phyloP scores from a whole-genome alignment of 2,329 filamentous ascomycete genomes.

The Pezicula rhizophila region DNA sequence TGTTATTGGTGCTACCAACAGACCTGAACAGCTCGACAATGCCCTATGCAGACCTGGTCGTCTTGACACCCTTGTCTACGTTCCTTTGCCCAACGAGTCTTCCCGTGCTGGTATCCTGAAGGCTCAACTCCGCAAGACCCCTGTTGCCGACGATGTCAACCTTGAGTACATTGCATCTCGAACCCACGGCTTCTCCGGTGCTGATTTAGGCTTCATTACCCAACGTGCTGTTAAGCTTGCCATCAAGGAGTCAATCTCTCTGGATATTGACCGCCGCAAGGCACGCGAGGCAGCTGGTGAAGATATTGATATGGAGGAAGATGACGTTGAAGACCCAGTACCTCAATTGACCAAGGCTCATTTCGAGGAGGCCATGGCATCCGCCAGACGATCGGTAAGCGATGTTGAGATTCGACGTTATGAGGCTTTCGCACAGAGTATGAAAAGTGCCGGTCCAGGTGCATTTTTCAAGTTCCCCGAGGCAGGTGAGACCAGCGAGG shows the following conservation, averaged over 20 bases:
- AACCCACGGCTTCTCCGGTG: conserved; percentile 99
- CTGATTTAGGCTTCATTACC: conserved; percentile 97
- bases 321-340: conserved; percentile 82
- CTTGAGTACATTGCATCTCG: conserved; percentile 88
- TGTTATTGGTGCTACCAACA: conserved; percentile 97
- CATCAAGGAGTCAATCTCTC: conserved; percentile 91
- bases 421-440: conserved; percentile 96
- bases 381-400: conserved; percentile 85
- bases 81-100: conserved; percentile 86
- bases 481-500: conserved; percentile 59
- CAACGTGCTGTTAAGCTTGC: conserved; percentile 98
- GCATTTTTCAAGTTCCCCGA: conserved; percentile 96
- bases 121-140: conserved; percentile 97
- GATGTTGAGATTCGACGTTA: conserved; percentile 98
- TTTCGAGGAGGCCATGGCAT: conserved; percentile 98
- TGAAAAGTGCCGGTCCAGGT: conserved; percentile 96
- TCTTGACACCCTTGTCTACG: conserved; percentile 98
- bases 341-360: conserved; percentile 93
- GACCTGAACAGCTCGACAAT: conserved; percentile 96
- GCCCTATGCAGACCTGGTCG: conserved; percentile 96
- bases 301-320: conserved; percentile 75
- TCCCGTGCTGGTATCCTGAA: conserved; percentile 86
- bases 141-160: conserved; percentile 81
- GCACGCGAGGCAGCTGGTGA: conserved; percentile 80
- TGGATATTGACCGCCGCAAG: conserved; percentile 86